Base-by-base conservation (phyloP, 2,329 filamentous ascomycete species). In the Pseudogymnoascus sp. region DNA sequence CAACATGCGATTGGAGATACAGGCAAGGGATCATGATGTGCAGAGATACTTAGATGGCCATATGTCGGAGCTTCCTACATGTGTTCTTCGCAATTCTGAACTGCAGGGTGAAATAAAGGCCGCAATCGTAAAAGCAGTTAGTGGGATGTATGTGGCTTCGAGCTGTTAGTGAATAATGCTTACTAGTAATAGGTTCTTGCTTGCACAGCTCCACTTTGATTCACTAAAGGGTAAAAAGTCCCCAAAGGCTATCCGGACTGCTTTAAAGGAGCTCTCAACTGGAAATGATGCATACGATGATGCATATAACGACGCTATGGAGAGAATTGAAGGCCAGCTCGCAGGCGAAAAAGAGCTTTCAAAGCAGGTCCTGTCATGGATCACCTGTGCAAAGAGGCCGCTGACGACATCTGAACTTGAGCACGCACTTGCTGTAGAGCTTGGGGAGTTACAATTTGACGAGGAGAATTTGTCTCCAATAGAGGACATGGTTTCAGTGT, bases 91-190 rank as follows among this genome's bases (percentile, higher is more conserved):
- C 4, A 64, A 65, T 12, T 21, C 21, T 4, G 27, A 66, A 4
- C 60, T 72, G 5, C 65, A 68, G 62, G 40, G 62, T 1, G 62
- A 69, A 9, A 69, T 74, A 18, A 65, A 61, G 6, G 25, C 61
- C 0, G 36, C 6, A 2, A 72, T 75, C 37, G 60, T 62, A 1
- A 55, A 69, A 37, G 60, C 66, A 4, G 70, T 65, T 0, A 65
- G 72, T 58, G 73, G 73, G 63, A 75, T 75, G 72, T 75, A 65
- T n/a, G 74, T 71, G n/a, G 6, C 25, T 8, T 60, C 36, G 2
- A 10, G 36, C n/a, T 10, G 2, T 2, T 39, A 15, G 36, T 39
- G 36, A 39, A 39, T 3, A 39, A 39, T n/a, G n/a, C n/a, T 39
- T 39, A 39, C n/a, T 8, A 8, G 36, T 39, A 39, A 39, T 39